Conservation (phyloP, 345 rosid species). For the Eucalyptus cladocalyx region DNA sequence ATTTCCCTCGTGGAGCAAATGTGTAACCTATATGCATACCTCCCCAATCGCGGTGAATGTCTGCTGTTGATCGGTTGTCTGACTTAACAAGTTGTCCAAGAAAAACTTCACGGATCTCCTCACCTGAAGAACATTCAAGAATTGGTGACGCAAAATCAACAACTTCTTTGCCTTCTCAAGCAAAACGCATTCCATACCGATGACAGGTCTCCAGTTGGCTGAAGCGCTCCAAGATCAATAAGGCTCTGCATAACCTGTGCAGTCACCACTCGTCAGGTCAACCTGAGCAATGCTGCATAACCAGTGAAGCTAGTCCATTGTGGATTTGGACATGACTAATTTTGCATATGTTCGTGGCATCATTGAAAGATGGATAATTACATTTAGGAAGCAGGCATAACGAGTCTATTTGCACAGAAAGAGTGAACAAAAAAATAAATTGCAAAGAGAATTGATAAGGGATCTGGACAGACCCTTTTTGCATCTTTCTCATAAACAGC, state of each 20-base stretch:
- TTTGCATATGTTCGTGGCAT: background rate
- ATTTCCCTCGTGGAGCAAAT: background rate
- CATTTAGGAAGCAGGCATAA: background rate
- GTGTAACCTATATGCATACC: conserved; percentile 17
- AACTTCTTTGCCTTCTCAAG: background rate
- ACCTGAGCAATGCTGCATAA: background rate
- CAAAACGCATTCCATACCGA: conserved; percentile 24
- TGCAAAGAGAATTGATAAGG: background rate
- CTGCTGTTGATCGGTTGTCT: conserved; percentile 76
- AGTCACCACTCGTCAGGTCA: conserved; percentile 5
- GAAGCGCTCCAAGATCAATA: conserved; percentile 88
- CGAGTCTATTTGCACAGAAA: background rate
- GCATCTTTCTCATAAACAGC: conserved; percentile 93
- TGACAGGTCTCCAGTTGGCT: conserved; percentile 90
- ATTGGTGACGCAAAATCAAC: background rate
- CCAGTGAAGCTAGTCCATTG: background rate
- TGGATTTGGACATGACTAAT: background rate
- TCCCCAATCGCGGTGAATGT: conserved; percentile 85
- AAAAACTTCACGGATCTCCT: conserved; percentile 93
- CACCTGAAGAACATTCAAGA: conserved; percentile 31
- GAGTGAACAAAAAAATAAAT: background rate
- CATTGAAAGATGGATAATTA: background rate
- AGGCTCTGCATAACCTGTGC: conserved; percentile 74
- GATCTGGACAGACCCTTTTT: conserved; percentile 37
- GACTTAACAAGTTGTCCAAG: conserved; percentile 75